Conservation (phyloP, 805 yeast species). For the Saturnispora halmiae region DNA sequence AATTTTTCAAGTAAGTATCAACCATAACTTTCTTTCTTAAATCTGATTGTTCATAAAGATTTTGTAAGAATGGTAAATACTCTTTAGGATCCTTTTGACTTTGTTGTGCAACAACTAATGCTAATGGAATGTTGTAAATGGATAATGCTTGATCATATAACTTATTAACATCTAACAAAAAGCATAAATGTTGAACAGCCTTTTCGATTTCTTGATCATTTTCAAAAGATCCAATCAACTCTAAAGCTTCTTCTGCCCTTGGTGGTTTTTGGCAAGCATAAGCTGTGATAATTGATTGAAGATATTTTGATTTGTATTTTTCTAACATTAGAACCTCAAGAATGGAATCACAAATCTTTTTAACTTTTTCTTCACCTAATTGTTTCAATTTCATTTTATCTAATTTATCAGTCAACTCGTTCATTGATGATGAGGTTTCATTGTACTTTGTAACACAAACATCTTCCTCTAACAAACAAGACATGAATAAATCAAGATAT, state of each 20-base stretch:
- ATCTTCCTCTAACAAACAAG: constrained; percentile 80
- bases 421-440: constrained; percentile 44
- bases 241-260: constrained; percentile 65
- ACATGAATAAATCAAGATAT: constrained; percentile 76
- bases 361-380: constrained; percentile 42
- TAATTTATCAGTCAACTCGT: constrained; percentile 6
- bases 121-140: constrained; percentile 69
- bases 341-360: constrained; percentile 66
- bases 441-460: constrained; percentile 73
- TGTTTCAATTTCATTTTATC: constrained; percentile 11
- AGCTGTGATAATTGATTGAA: constrained; percentile 80
- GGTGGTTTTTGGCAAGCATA: constrained; percentile 90
- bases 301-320: constrained; percentile 44
- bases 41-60: constrained; percentile 57
- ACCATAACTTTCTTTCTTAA: constrained; percentile 64
- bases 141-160: constrained; percentile 76
- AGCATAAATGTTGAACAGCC: constrained; percentile 76
- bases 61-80: constrained; percentile 84
- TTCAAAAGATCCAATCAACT: constrained; percentile 45
- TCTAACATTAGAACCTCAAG: constrained; percentile 46
- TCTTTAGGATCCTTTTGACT: constrained; percentile 98
- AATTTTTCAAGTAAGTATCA: constrained; percentile 66
- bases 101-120: constrained; percentile 84
- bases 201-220: constrained; percentile 42
- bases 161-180: constrained; percentile 79